Conservation (phyloP, 495 filamentous ascomycete genomes). For the Aspergillus carlsbadensis region DNA sequence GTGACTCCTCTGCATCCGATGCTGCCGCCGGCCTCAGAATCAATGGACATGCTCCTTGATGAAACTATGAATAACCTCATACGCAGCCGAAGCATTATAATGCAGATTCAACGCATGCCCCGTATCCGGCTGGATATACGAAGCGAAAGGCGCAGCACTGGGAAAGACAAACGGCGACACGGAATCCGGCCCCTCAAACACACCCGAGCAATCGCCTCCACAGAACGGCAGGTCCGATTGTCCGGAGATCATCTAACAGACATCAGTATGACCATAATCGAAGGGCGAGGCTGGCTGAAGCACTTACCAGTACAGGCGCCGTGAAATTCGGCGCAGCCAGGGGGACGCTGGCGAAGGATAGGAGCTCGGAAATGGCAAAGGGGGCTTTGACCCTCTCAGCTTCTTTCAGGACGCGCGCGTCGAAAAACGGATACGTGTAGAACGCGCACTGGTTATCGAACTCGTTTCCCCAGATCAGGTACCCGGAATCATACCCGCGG, state of each 20-base stretch:
- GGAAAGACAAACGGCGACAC: conserved; percentile 49
- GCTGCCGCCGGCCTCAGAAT: too few relatives aligned
- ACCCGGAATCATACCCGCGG: conserved; percentile 37
- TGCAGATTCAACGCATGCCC: conserved; percentile 55
- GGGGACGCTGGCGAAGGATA: conserved; percentile 36
- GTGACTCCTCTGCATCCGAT: too few relatives aligned
- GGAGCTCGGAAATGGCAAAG: conserved; percentile 48
- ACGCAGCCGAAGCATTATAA: conserved; percentile 44
- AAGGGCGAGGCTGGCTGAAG: too few relatives aligned
- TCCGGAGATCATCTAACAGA: neutral
- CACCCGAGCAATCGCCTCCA: conserved; percentile 49
- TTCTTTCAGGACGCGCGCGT: conserved; percentile 38
- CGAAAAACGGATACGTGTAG: conserved; percentile 46
- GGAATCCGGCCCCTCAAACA: conserved; percentile 29
- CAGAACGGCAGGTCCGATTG: conserved; percentile 50
- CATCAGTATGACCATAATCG: conserved; percentile 29
- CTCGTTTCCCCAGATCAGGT: conserved; percentile 43
- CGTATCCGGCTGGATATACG: conserved; percentile 46
- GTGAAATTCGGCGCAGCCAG: conserved; percentile 30
- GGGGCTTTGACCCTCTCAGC: conserved; percentile 49
- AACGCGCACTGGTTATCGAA: conserved; percentile 43
- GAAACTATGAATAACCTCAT: conserved; percentile 23
- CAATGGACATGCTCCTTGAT: neutral
- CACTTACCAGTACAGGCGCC: conserved; percentile 46
- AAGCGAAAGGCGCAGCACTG: conserved; percentile 37